These are phyloP conservation scores for Polytrichum formosum DNA, from an alignment of 225 moss, liverwort and hornwort genomes.

Conservation along the genomic window DNA sequence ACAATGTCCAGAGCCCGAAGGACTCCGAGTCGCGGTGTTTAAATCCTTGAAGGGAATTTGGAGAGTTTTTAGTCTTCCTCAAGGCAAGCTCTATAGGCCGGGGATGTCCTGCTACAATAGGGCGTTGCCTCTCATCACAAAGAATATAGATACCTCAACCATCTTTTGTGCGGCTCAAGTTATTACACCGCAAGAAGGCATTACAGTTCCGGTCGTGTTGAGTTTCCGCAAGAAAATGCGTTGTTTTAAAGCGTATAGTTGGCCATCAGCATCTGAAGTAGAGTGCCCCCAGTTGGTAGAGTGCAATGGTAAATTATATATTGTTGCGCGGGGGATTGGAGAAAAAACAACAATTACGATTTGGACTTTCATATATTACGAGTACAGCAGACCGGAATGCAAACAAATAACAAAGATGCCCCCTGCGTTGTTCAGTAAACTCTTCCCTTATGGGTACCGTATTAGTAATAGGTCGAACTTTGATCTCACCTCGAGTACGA, in stretches of 20 bases:
- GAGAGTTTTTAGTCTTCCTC: slow-evolving; percentile 34
- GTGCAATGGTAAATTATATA: slow-evolving; percentile 32
- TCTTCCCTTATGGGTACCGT: slow-evolving; percentile 30
- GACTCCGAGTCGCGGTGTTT: slow-evolving; percentile 40
- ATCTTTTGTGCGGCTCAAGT: slow-evolving; percentile 29
- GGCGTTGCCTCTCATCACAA: slow-evolving; percentile 25
- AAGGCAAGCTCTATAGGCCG: slow-evolving; percentile 34
- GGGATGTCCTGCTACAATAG: slow-evolving; percentile 37
- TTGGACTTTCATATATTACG: slow-evolving; percentile 24
- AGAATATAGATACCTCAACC: slow-evolving; percentile 24
- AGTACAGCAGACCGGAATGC: slow-evolving; percentile 23
- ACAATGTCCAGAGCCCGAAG: slow-evolving; percentile 42
- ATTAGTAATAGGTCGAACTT: not conserved
- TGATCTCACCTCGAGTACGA: slow-evolving; percentile 15
- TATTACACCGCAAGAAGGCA: slow-evolving; percentile 9
- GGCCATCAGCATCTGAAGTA: slow-evolving; percentile 33
- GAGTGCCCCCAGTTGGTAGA: slow-evolving; percentile 41
- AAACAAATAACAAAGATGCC: slow-evolving; percentile 48
- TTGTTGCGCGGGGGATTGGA: slow-evolving; percentile 15
- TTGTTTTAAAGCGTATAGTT: slow-evolving; percentile 24
- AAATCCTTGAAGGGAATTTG: slow-evolving; percentile 38
- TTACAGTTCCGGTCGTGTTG: slow-evolving; percentile 7
- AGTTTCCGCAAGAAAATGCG: slow-evolving; percentile 27
- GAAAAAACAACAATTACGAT: slow-evolving; percentile 28
- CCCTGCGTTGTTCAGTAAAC: slow-evolving; percentile 14